phyloP scores from a whole-genome alignment of 2,329 filamentous ascomycete genomes.

The Didymella pomorum region DNA sequence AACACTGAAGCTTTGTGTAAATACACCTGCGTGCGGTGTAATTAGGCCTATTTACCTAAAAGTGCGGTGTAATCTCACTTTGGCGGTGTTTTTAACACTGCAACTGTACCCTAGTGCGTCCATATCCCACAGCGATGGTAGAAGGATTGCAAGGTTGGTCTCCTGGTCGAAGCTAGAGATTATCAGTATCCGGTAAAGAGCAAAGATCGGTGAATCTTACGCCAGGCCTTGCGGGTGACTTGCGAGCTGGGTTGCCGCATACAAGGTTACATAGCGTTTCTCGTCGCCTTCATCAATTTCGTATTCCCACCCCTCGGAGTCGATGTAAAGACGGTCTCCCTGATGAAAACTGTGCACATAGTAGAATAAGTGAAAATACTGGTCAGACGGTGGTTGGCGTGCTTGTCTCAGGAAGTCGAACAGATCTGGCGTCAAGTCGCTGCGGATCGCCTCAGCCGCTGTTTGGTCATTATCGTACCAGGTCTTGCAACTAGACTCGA shows the following conservation, averaged over 20 bases:
- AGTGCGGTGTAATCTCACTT: no score
- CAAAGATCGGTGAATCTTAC: neutral
- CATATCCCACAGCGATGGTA: neutral
- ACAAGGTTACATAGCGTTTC: neutral
- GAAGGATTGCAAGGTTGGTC: neutral
- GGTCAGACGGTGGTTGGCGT: neutral
- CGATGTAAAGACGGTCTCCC: neutral
- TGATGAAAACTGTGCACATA: neutral
- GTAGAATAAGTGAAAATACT: neutral
- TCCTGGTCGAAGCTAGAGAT: neutral
- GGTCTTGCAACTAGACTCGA: neutral
- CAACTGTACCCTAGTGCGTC: no score
- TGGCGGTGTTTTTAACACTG: no score
- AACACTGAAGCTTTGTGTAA: no score
- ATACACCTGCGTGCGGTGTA: no score
- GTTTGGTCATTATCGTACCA: neutral
- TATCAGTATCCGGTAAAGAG: neutral
- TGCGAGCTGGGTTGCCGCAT: neutral
- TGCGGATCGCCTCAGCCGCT: neutral
- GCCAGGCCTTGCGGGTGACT: neutral
- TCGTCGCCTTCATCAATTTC: neutral
- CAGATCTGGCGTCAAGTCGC: neutral
- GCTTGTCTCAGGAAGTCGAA: neutral
- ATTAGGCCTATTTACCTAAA: no score
- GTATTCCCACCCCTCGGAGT: neutral